phyloP scores from a whole-genome alignment of 2,329 filamentous ascomycete genomes.

The Juglanconis sp. region DNA sequence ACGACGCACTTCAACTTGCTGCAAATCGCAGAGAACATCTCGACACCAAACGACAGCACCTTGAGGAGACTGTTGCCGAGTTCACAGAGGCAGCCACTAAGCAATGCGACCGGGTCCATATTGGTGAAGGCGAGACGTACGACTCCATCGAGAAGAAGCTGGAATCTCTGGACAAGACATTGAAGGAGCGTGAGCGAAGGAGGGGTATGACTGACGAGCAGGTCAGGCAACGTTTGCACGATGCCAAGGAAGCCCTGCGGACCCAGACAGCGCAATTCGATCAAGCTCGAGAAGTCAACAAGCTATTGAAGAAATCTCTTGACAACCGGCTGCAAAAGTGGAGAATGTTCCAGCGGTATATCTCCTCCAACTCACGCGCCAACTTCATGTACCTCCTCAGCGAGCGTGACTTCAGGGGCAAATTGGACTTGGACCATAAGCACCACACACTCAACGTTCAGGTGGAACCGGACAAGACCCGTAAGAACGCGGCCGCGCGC shows the following conservation, averaged over 20 bases:
- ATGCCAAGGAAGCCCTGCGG: constrained; percentile 37
- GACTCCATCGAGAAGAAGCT: constrained; percentile 55
- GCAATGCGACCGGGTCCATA: constrained; percentile 55
- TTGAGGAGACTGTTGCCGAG: constrained; percentile 46
- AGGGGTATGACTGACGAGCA: constrained; percentile 64
- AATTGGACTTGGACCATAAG: constrained; percentile 73
- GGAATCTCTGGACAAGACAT: constrained; percentile 46
- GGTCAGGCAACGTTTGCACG: constrained; percentile 50
- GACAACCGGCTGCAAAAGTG: constrained; percentile 70
- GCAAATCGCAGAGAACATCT: constrained; percentile 43
- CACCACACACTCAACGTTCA: constrained; percentile 73
- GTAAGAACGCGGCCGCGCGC: constrained; percentile 65
- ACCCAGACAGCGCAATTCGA: constrained; percentile 41
- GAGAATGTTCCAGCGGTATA: constrained; percentile 76
- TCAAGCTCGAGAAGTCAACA: constrained; percentile 40
- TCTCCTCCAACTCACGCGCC: constrained; percentile 79
- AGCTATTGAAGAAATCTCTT: constrained; percentile 57
- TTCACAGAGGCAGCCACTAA: constrained; percentile 53
- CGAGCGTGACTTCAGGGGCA: constrained; percentile 84
- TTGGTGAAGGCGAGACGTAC: constrained; percentile 63
- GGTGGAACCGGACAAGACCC: constrained; percentile 70
- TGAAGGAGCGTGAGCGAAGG: constrained; percentile 54
- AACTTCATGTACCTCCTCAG: constrained; percentile 86
- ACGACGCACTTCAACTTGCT: constrained; percentile 47
- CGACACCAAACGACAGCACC: constrained; percentile 45